Percentiles rank a stretch among this genome's conserved stretches.
phyloP scores from a whole-genome alignment of 2,329 filamentous ascomycete genomes.

The Dothistroma septosporum region DNA sequence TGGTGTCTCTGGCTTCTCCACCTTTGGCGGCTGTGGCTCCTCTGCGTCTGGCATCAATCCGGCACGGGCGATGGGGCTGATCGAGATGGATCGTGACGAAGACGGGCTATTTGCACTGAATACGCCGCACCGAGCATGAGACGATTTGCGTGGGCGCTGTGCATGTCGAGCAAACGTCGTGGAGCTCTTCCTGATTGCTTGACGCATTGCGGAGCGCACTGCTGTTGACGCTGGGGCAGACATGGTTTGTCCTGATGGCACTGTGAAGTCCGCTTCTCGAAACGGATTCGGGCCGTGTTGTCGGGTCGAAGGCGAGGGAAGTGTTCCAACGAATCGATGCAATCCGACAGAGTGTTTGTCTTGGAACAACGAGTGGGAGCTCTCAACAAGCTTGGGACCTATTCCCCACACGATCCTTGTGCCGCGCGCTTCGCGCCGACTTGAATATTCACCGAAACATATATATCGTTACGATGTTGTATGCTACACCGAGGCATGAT shows the following conservation, averaged over 20 bases:
- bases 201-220: neutral
- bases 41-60: constrained; percentile 43
- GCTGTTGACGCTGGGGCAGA: neutral
- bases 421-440: neutral
- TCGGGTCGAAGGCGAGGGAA: neutral
- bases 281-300: neutral
- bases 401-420: neutral
- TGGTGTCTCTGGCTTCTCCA: constrained; percentile 33
- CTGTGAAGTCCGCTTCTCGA: neutral
- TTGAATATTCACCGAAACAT: neutral
- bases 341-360: neutral
- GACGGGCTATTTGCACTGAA: neutral
- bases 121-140: neutral
- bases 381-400: neutral
- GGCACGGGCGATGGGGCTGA: constrained; percentile 12
- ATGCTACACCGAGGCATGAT: neutral
- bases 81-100: constrained; percentile 23
- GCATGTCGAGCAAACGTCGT: neutral
- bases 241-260: neutral
- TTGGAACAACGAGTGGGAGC: neutral
- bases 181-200: neutral
- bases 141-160: neutral
- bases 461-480: neutral
- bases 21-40: constrained; percentile 39
- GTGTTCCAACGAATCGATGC: neutral